Percentiles rank a stretch among this genome's conserved stretches.
phyloP scores from a whole-genome alignment of 1,284 basidiomycete species.

The Phlebopus sp. region DNA sequence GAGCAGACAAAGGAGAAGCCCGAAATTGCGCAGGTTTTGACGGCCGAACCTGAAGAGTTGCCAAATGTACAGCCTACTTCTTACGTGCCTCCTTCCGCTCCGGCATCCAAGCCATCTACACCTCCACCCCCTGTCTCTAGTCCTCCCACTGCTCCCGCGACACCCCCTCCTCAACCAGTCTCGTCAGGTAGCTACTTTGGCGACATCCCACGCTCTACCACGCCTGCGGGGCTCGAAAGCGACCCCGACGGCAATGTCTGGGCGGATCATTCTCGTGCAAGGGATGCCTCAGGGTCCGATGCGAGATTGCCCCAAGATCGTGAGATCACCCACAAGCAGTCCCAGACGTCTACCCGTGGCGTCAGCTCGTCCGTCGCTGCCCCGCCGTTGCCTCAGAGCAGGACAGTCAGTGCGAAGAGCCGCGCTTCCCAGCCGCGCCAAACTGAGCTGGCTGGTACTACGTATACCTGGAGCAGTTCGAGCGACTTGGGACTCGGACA shows the following conservation, averaged over 20 bases:
- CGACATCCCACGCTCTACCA: constrained; percentile 28
- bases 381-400: constrained; percentile 15
- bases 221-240: constrained; percentile 21
- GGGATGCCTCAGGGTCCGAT: constrained; percentile 14
- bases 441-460: constrained; percentile 30
- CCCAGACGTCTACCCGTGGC: constrained; percentile 24
- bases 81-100: constrained; percentile 13
- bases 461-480: constrained; percentile 31
- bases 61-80: constrained; percentile 4
- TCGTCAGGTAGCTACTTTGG: constrained; percentile 19
- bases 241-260: constrained; percentile 28
- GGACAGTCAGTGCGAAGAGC: constrained; percentile 24
- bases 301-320: constrained; percentile 19
- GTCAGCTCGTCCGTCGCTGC: constrained; percentile 21
- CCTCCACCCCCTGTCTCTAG: constrained; percentile 12
- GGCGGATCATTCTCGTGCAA: constrained; percentile 18
- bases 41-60: constrained; percentile 30
- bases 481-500: constrained; percentile 22
- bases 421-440: constrained; percentile 25
- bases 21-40: constrained; percentile 20
- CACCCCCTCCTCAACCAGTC: constrained; percentile 20
- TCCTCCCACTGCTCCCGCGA: constrained; percentile 19
- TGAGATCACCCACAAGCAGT: constrained; percentile 14
- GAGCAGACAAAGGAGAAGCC: constrained; percentile 2
- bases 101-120: constrained; percentile 17